A percentile compares a stretch with the other conserved stretches of the same genome.
These are phyloP conservation scores for Penicillium paxilli DNA, from an alignment of 495 filamentous ascomycete genomes.

Conservation along the genomic window DNA sequence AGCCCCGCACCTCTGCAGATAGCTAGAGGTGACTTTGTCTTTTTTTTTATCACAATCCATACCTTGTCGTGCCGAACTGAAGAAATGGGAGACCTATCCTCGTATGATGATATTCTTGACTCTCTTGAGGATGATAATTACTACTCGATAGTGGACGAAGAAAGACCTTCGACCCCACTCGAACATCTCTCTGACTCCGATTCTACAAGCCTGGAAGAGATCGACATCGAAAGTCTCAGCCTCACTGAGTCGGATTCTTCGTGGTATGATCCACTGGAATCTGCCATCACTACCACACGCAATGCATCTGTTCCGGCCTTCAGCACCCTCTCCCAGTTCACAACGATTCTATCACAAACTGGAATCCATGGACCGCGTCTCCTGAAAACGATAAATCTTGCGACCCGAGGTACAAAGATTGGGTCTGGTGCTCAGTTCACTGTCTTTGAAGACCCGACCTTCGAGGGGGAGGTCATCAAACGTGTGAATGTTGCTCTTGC, in stretches of 20 bases:
- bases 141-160: slow-evolving; percentile 2
- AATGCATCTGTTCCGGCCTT: slow-evolving; percentile 18
- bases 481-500: slow-evolving; percentile 12
- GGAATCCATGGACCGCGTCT: slow-evolving; percentile 22
- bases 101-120: slow-evolving; percentile 10
- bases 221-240: slow-evolving; percentile 5
- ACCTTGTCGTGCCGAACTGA: background rate
- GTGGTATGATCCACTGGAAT: slow-evolving; percentile 12
- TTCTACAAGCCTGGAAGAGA: slow-evolving; percentile 2
- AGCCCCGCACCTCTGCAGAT: background rate
- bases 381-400: slow-evolving; percentile 14
- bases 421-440: slow-evolving; percentile 18
- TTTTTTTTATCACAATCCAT: background rate
- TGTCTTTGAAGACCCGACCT: slow-evolving; percentile 19
- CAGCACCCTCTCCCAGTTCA: slow-evolving; percentile 23
- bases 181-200: slow-evolving; percentile 4
- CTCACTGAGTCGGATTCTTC: slow-evolving; percentile 10
- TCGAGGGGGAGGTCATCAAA: slow-evolving; percentile 21
- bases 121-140: slow-evolving; percentile 6
- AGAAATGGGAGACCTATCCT: slow-evolving; percentile 4
- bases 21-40: background rate
- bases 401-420: slow-evolving; percentile 11
- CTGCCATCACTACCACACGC: slow-evolving; percentile 17
- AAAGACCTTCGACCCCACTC: background rate
- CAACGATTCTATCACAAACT: slow-evolving; percentile 20